phyloP scores from a whole-genome alignment of 2,329 filamentous ascomycete species.

The Westerdykella ornata region DNA sequence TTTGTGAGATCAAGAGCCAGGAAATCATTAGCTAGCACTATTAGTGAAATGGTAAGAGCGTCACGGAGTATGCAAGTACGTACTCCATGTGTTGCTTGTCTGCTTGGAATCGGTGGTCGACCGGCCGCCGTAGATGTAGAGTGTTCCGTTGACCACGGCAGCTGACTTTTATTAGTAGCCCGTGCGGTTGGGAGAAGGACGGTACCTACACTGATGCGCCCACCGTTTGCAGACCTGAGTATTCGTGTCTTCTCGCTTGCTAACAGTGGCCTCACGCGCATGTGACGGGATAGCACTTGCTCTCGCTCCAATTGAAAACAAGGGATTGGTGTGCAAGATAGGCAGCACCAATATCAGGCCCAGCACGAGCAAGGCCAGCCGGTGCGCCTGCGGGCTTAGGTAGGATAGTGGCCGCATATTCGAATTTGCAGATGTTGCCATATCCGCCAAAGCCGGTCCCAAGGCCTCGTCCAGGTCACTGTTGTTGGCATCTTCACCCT shows the following conservation, averaged over 20 bases:
- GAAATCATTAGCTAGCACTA: conserved; percentile 53
- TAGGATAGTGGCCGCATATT: conserved; percentile 4
- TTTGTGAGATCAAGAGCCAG: conserved; percentile 64
- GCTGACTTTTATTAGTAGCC: conserved; percentile 33
- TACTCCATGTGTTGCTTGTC: conserved; percentile 62
- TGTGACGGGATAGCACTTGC: conserved; percentile 21
- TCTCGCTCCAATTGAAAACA: conserved; percentile 21
- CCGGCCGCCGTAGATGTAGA: conserved; percentile 71
- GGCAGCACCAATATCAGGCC: conserved; percentile 15
- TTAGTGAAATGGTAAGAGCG: conserved; percentile 4
- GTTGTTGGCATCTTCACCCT: conserved; percentile 10
- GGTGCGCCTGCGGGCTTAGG: conserved; percentile 18
- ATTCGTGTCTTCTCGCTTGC: conserved; percentile 26
- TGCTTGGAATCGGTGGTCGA: conserved; percentile 54
- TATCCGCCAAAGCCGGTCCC: conserved; percentile 19
- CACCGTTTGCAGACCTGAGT: conserved; percentile 35
- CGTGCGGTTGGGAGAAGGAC: background rate
- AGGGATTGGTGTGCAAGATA: conserved; percentile 24
- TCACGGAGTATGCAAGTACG: conserved; percentile 17
- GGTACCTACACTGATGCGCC: conserved; percentile 27
- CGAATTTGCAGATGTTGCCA: conserved; percentile 3
- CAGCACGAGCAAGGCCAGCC: conserved; percentile 20
- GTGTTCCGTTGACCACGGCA: conserved; percentile 64
- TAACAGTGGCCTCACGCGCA: conserved; percentile 16
- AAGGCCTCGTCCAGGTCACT: conserved; percentile 25